Conservation (phyloP, 108 stramenopile species). For the Seminavis robusta region DNA sequence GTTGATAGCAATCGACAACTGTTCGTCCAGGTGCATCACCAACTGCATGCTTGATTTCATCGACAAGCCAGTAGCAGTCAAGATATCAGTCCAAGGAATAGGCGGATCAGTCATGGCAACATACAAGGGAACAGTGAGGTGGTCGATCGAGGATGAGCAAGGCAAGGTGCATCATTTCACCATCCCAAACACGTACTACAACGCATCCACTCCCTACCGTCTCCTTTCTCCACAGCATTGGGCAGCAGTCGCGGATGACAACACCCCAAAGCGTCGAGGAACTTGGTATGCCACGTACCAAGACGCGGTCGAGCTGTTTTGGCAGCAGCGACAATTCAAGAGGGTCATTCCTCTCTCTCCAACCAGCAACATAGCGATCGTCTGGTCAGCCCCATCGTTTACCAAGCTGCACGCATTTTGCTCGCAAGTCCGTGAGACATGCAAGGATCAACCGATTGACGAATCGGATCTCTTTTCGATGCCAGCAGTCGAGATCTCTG, state of each 20-base stretch:
- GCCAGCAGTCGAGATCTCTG: too few relatives aligned
- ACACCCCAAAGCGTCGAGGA: background rate
- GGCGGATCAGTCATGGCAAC: constrained; percentile 1
- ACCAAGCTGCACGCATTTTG: background rate
- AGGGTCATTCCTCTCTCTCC: background rate
- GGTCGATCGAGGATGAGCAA: constrained; percentile 23
- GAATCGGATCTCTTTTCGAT: too few relatives aligned
- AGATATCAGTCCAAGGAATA: background rate
- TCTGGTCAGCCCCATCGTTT: background rate
- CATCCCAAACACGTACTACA: too few relatives aligned
- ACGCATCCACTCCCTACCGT: too few relatives aligned
- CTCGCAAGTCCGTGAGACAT: background rate
- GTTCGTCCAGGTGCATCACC: constrained; percentile 1
- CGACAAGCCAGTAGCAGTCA: background rate
- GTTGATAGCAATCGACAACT: constrained; percentile 8
- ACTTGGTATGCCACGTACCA: background rate
- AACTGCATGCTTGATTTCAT: background rate
- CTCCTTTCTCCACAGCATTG: constrained; percentile 11
- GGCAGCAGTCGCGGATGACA: constrained; percentile 1
- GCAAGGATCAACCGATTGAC: background rate
- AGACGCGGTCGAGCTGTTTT: background rate
- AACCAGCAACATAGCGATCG: background rate
- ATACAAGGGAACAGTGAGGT: background rate
- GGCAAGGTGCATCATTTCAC: too few relatives aligned
- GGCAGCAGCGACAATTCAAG: background rate